A percentile compares a stretch with the other conserved stretches of the same genome.
Conservation (phyloP, 2,329 filamentous ascomycete species). For the Canariomyces notabilis region DNA sequence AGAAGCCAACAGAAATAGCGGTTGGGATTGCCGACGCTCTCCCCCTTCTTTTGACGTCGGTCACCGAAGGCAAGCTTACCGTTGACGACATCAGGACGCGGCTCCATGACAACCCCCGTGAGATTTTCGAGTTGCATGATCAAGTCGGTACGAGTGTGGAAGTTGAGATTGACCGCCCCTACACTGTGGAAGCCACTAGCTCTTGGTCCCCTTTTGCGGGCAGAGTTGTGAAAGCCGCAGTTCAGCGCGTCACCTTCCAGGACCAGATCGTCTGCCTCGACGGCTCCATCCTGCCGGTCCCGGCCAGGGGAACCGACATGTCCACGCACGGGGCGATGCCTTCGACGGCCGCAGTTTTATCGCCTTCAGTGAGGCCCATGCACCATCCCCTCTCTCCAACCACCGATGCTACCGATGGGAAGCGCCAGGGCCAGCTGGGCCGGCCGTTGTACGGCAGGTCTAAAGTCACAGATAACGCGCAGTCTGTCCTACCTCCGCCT, state of each 20-base stretch:
- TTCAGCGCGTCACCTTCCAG: conserved; percentile 72
- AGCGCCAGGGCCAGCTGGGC: conserved; percentile 10
- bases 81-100: conserved; percentile 67
- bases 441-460: conserved; percentile 32
- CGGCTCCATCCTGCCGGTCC: conserved; percentile 54
- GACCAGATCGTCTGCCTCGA: conserved; percentile 71
- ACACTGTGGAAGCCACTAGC: conserved; percentile 48
- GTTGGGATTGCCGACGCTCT: conserved; percentile 69
- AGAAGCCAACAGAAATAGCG: conserved; percentile 50
- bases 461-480: conserved; percentile 32
- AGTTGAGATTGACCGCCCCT: conserved; percentile 69
- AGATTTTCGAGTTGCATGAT: conserved; percentile 78
- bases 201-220: conserved; percentile 70
- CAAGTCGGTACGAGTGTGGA: conserved; percentile 69
- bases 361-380: conserved; percentile 49
- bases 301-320: conserved; percentile 66
- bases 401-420: conserved; percentile 30
- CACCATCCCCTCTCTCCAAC: conserved; percentile 26
- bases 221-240: conserved; percentile 61
- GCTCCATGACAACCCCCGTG: conserved; percentile 72
- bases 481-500: conserved; percentile 25
- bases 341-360: conserved; percentile 47
- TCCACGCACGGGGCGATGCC: conserved; percentile 57
- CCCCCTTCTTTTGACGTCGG: conserved; percentile 70
- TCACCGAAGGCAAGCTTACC: conserved; percentile 66